Evolutionary conservation across 768 basidiomycete species (phyloP).

Genomic region (Kwoniella europaea): DNA sequence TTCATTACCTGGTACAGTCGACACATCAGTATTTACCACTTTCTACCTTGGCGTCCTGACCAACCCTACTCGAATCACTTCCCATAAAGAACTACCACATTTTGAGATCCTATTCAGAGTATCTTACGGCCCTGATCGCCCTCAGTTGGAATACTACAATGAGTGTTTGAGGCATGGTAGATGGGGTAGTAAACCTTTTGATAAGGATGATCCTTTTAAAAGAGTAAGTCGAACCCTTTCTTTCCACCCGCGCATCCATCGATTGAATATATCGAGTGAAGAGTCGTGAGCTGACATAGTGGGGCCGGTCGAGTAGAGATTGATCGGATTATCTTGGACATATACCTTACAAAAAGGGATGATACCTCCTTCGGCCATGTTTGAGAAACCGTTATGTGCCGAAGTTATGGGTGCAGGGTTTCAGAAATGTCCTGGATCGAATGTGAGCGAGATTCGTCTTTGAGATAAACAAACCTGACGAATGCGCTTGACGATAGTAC

Average conservation of each 20-base stretch:
- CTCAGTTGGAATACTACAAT: constrained; percentile 74
- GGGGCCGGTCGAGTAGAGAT: constrained; percentile 18
- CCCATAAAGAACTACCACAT: constrained; percentile 61
- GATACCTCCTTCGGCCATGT: constrained; percentile 64
- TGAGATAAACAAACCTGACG: too few relatives aligned
- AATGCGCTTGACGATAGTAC: constrained; percentile 61
- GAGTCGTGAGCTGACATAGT: not conserved
- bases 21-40: constrained; percentile 73
- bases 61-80: constrained; percentile 61
- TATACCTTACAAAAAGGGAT: constrained; percentile 64
- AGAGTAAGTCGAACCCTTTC: constrained; percentile 33
- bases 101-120: constrained; percentile 76
- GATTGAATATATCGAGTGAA: too few relatives aligned
- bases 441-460: constrained; percentile 60
- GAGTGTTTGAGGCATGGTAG: constrained; percentile 62
- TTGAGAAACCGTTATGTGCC: constrained; percentile 69
- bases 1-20: constrained; percentile 61
- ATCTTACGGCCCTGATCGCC: constrained; percentile 74
- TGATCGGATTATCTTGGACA: constrained; percentile 64
- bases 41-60: constrained; percentile 76
- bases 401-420: constrained; percentile 85
- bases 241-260: too few relatives aligned
- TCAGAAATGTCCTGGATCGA: constrained; percentile 67
- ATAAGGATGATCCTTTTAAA: constrained; percentile 52
- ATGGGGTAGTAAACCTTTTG: constrained; percentile 45